Base-by-base conservation (phyloP, 2,329 filamentous ascomycete genomes). In the Amauroascus niger region DNA sequence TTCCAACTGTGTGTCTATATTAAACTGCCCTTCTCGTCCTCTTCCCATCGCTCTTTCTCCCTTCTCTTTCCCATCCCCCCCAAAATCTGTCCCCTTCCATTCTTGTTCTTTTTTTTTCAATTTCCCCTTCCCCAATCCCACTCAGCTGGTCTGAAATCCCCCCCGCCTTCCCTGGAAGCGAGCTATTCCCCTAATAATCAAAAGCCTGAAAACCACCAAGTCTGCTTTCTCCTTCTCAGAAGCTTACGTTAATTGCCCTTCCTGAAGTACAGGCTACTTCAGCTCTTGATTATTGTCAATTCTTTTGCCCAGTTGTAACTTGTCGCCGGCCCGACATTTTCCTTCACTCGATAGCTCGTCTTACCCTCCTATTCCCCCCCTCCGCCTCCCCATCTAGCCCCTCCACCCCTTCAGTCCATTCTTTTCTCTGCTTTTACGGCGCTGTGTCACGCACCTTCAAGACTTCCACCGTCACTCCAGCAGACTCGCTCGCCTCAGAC, bases 81-180 rank as follows among this genome's bases (percentile, higher is more conserved):
- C 13, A 14, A 37, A 14, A 20, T 32, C 33, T 47, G 14, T 49
- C 26, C 24, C 41, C 16, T 41, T 46, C 37, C 32, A 28, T 26
- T 53, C 40, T 48, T 47, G 58, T 62, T 63, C 63, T 61, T 60
- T 64, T 64, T 62, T 63, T 63, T 69, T 14, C n/a, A n/a, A n/a
- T 9, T 8, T 16, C 6, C 24, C 1, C 5, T 69, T 67, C 62
- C 63, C 64, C 64, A n/a, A 64, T 65, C 71, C 71, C 79, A 79
- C 73, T 75, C 74, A 82, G 80, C 81, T 84, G 83, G 80, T 75
- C 74, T 65, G 71, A 63, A 64, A 59, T 43, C 45, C 52, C 53
- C 52, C 47, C 55, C 49, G n/a, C n/a, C n/a, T n/a, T n/a, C n/a
- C n/a, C n/a, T n/a, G n/a, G n/a, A 45, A 52, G 41, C 50, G 62